Conservation (phyloP, 495 filamentous ascomycete genomes). For the Letharia lupina region DNA sequence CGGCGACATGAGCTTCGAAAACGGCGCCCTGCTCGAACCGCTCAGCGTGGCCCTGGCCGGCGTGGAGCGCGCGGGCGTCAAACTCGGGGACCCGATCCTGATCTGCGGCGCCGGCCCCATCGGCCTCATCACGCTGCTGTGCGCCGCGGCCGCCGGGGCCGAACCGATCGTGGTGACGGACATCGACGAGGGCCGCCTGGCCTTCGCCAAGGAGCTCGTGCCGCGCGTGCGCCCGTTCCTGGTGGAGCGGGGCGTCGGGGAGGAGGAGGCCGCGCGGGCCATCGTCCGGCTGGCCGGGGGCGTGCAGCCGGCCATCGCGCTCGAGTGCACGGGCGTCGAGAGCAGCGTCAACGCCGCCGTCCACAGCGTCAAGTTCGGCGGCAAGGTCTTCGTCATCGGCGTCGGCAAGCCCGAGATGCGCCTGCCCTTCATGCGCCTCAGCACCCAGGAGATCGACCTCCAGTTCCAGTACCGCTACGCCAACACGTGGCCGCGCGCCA, state of each 20-base stretch:
- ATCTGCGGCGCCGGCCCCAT: constrained; percentile 84
- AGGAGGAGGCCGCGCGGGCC: constrained; percentile 51
- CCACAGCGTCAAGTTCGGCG: constrained; percentile 60
- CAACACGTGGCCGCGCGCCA: constrained; percentile 69
- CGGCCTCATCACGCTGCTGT: constrained; percentile 69
- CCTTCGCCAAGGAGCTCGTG: constrained; percentile 56
- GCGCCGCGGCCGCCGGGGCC: constrained; percentile 70
- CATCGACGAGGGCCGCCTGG: constrained; percentile 58
- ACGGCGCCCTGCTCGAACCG: constrained; percentile 83
- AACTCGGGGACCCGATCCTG: constrained; percentile 63
- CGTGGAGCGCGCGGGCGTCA: constrained; percentile 55
- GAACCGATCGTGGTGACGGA: constrained; percentile 66
- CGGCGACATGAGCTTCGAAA: constrained; percentile 56
- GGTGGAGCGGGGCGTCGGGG: constrained; percentile 43
- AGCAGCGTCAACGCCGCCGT: constrained; percentile 65
- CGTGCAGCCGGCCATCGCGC: constrained; percentile 62
- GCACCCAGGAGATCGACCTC: constrained; percentile 71
- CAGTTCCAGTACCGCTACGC: constrained; percentile 80
- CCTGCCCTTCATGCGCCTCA: constrained; percentile 75
- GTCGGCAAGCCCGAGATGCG: constrained; percentile 69
- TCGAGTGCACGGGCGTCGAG: constrained; percentile 80
- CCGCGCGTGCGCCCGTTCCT: constrained; percentile 59
- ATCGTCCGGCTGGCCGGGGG: constrained; percentile 44
- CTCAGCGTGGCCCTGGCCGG: constrained; percentile 79
- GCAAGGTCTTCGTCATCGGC: constrained; percentile 78